phyloP scores from a whole-genome alignment of 306 rosid species.

The Hippophae tibetana region DNA sequence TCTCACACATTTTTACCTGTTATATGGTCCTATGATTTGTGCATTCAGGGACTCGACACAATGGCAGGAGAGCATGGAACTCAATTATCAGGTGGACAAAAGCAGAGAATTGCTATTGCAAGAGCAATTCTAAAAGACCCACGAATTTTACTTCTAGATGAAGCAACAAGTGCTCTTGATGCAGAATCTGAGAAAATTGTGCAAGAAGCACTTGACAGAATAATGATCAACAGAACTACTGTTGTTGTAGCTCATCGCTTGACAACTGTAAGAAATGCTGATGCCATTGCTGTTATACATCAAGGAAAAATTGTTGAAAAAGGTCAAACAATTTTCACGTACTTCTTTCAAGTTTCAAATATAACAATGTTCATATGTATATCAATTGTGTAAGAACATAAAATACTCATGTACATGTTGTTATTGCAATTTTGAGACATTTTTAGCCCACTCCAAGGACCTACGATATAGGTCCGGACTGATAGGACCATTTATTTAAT shows the following conservation, averaged over 20 bases:
- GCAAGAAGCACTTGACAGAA: conserved; percentile 41
- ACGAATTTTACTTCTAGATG: conserved; percentile 40
- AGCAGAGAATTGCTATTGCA: conserved; percentile 51
- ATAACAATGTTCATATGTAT: too few relatives aligned
- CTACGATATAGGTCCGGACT: too few relatives aligned
- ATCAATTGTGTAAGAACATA: too few relatives aligned
- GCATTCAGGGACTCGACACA: conserved; percentile 45
- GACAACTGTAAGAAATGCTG: conserved; percentile 41
- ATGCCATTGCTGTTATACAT: conserved; percentile 40
- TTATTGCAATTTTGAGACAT: too few relatives aligned
- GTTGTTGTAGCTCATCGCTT: conserved; percentile 43
- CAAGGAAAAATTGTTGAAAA: conserved; percentile 38
- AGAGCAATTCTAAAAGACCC: conserved; percentile 48
- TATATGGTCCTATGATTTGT: background rate
- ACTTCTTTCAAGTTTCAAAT: too few relatives aligned
- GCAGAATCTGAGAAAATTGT: conserved; percentile 47
- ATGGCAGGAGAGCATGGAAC: conserved; percentile 16
- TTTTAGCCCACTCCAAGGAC: too few relatives aligned
- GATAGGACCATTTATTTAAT: too few relatives aligned
- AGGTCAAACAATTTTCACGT: conserved; percentile 10
- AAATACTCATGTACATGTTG: too few relatives aligned
- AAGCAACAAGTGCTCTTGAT: conserved; percentile 54
- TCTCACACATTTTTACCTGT: background rate
- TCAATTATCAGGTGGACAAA: conserved; percentile 65
- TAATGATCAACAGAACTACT: conserved; percentile 40